Percentiles rank a stretch among this genome's conserved stretches.
Conservation (phyloP, 192 early-diverging fungal species). For the Coemansia sp. region DNA sequence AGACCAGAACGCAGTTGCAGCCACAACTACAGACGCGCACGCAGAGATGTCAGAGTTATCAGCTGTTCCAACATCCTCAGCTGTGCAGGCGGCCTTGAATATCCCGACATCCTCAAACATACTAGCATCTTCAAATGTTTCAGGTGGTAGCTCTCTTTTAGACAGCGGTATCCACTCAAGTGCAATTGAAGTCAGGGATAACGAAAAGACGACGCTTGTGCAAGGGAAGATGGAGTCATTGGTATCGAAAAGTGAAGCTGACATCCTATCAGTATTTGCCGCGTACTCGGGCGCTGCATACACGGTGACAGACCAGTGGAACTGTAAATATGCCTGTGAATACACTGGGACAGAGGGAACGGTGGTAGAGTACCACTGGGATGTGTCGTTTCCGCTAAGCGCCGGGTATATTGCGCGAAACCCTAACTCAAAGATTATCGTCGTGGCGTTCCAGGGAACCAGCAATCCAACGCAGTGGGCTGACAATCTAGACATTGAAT, state of each 20-base stretch:
- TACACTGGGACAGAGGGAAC: slow-evolving; percentile 46
- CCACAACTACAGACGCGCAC: too few relatives aligned
- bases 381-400: slow-evolving; percentile 24
- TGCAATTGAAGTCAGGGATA: not conserved
- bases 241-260: slow-evolving; percentile 9
- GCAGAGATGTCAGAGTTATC: too few relatives aligned
- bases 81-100: too few relatives aligned
- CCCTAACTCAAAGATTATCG: slow-evolving; percentile 18
- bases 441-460: slow-evolving; percentile 51
- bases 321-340: slow-evolving; percentile 39
- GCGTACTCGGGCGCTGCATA: slow-evolving; percentile 51
- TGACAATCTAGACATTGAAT: slow-evolving; percentile 31
- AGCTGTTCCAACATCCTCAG: too few relatives aligned
- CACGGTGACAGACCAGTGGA: slow-evolving; percentile 36
- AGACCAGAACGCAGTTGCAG: too few relatives aligned
- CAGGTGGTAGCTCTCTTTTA: not conserved
- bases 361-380: slow-evolving; percentile 40
- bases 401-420: slow-evolving; percentile 51
- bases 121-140: not conserved
- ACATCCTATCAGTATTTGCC: slow-evolving; percentile 30
- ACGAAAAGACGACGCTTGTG: not conserved
- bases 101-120: too few relatives aligned
- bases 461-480: slow-evolving; percentile 31
- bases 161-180: not conserved
- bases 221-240: not conserved